Evolutionary conservation across 129 eudicot species (phyloP).

Genomic region (Chrysanthemum makinoi): DNA sequence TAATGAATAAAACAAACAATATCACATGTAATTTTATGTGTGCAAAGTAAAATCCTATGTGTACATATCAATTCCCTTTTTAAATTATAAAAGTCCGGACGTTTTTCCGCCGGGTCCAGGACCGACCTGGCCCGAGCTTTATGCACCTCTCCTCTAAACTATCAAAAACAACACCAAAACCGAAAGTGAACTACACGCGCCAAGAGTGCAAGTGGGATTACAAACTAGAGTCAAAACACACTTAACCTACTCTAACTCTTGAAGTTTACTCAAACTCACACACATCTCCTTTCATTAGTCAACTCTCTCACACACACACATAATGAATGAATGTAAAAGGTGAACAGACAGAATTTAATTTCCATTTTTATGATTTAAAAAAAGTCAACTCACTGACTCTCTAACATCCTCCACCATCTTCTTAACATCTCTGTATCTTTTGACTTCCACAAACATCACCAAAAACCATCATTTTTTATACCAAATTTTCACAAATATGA

Average conservation of each 20-base stretch:
- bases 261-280: slow-evolving; percentile 19
- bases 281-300: slow-evolving; percentile 24
- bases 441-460: slow-evolving; percentile 27
- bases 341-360: slow-evolving; percentile 29
- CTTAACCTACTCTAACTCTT: neutral
- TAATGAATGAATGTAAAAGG: slow-evolving; percentile 22
- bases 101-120: too few relatives aligned
- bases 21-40: too few relatives aligned
- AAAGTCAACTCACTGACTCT: slow-evolving; percentile 73
- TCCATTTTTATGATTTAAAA: slow-evolving; percentile 57
- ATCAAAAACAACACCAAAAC: neutral
- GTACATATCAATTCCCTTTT: too few relatives aligned
- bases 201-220: slow-evolving; percentile 3
- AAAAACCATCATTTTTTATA: slow-evolving; percentile 5
- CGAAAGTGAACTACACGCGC: slow-evolving; percentile 6
- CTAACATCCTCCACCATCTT: slow-evolving; percentile 38
- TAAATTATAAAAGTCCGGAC: too few relatives aligned
- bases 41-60: too few relatives aligned
- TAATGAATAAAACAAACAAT: too few relatives aligned
- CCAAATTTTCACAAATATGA: too few relatives aligned
- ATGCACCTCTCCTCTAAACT: too few relatives aligned
- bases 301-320: slow-evolving; percentile 32
- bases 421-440: slow-evolving; percentile 16
- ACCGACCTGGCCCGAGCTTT: too few relatives aligned
- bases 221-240: slow-evolving; percentile 2